A percentile compares a stretch with the other conserved stretches of the same genome.
These are phyloP conservation scores for Hansenula anomala DNA, from an alignment of 1,139 yeast species.

Conservation along the genomic window DNA sequence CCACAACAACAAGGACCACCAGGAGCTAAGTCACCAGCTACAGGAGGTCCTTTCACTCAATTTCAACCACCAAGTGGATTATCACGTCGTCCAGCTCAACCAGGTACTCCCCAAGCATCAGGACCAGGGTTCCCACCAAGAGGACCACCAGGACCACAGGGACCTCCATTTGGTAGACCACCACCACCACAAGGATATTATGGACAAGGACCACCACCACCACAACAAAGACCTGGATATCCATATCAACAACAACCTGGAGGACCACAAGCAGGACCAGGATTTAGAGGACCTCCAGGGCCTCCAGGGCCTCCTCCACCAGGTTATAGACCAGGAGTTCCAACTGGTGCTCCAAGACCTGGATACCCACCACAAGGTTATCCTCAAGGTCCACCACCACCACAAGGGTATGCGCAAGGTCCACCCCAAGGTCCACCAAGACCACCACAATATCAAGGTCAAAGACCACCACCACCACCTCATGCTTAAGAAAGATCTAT, in stretches of 20 bases:
- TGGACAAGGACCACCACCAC: neutral
- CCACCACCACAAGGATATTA: neutral
- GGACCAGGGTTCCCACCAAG: neutral
- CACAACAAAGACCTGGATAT: neutral
- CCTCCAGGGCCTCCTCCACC: neutral
- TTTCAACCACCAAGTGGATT: neutral
- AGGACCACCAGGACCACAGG: neutral
- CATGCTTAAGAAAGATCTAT: too few species aligned
- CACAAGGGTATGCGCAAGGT: neutral
- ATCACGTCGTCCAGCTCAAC: neutral
- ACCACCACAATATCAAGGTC: too few species aligned
- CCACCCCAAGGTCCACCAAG: too few species aligned
- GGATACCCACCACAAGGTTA: slow-evolving; percentile 1
- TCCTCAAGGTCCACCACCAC: slow-evolving; percentile 1
- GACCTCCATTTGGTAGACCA: neutral
- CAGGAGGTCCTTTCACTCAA: neutral
- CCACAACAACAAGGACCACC: neutral
- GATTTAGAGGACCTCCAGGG: neutral
- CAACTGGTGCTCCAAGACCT: neutral
- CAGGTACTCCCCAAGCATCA: neutral
- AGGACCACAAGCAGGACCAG: neutral
- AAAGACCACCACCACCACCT: too few species aligned
- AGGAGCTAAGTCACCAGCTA: neutral
- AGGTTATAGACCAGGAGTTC: neutral
- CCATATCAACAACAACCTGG: slow-evolving; percentile 2